These are phyloP conservation scores for Hyaloperonospora brassicae DNA, from an alignment of 352 stramenopile species.

Conservation along the genomic window DNA sequence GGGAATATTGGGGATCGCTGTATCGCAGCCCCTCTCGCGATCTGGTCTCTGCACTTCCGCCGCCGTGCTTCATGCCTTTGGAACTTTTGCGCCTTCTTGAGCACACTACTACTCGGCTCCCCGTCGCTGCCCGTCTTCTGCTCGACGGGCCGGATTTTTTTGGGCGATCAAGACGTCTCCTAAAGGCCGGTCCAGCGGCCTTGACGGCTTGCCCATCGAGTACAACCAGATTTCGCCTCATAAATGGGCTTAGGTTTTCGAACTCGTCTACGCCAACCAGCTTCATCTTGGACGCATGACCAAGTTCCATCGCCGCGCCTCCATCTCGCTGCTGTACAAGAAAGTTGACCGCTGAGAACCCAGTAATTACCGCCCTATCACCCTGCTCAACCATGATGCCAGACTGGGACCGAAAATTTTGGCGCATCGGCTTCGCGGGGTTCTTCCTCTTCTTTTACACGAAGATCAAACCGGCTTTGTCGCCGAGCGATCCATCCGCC, in stretches of 20 bases:
- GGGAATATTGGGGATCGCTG: slow-evolving; percentile 1
- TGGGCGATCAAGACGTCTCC: slow-evolving; percentile 9
- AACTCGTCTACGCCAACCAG: slow-evolving; percentile 11
- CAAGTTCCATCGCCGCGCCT: slow-evolving; percentile 6
- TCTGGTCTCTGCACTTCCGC: no score
- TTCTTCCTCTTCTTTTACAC: slow-evolving; percentile 4
- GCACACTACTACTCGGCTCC: not conserved
- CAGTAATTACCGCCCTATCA: slow-evolving; percentile 8
- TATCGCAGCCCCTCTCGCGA: not conserved
- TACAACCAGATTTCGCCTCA: slow-evolving; percentile 10
- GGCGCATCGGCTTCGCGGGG: not conserved
- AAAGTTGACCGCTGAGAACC: not conserved
- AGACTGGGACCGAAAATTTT: slow-evolving; percentile 15
- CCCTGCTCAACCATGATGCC: slow-evolving; percentile 14
- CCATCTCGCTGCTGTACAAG: slow-evolving; percentile 14
- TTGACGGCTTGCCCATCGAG: slow-evolving; percentile 7
- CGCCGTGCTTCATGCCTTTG: not conserved
- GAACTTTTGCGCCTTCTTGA: not conserved
- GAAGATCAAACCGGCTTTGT: slow-evolving; percentile 7
- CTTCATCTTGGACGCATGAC: slow-evolving; percentile 6
- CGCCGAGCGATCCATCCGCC: slow-evolving; percentile 1
- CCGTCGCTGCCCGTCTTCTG: not conserved
- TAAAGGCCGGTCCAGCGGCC: slow-evolving; percentile 4
- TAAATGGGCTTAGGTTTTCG: slow-evolving; percentile 9
- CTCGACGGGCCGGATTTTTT: slow-evolving; percentile 12